A percentile compares a stretch with the other conserved stretches of the same genome.
Evolutionary conservation across 140 eudicot genomes (phyloP).

Genomic region (Ambrosia hybrid): DNA sequence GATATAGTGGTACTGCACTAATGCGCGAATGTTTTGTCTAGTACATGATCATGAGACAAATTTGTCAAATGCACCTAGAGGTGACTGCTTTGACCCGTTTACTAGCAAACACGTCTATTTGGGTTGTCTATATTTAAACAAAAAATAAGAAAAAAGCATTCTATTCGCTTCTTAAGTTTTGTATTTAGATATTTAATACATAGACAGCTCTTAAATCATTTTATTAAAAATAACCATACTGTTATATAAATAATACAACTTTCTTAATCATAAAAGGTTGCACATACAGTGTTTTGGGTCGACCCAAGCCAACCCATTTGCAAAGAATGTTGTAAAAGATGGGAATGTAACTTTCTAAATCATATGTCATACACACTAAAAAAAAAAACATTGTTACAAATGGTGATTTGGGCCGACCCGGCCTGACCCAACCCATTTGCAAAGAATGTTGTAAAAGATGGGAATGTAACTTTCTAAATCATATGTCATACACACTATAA

Average conservation of each 20-base stretch:
- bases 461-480: constrained; percentile 6
- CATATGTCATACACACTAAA: background rate
- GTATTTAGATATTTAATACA: background rate
- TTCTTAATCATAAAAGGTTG: background rate
- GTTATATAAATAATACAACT: background rate
- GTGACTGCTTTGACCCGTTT: background rate
- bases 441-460: background rate
- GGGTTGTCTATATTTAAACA: background rate
- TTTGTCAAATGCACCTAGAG: background rate
- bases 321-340: background rate
- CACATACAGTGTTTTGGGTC: background rate
- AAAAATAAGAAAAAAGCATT: no score
- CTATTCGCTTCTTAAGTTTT: no score
- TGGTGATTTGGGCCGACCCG: background rate
- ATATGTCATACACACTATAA: background rate
- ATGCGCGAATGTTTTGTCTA: no score
- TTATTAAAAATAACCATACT: background rate
- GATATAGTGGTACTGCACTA: background rate
- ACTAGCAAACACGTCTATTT: background rate
- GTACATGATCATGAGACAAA: background rate
- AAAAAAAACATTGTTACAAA: background rate
- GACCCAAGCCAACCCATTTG: background rate
- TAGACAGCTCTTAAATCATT: background rate
- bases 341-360: constrained; percentile 4
- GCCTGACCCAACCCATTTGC: background rate